Conservation (phyloP, 2,329 filamentous ascomycete species). For the Alternaria arborescens region DNA sequence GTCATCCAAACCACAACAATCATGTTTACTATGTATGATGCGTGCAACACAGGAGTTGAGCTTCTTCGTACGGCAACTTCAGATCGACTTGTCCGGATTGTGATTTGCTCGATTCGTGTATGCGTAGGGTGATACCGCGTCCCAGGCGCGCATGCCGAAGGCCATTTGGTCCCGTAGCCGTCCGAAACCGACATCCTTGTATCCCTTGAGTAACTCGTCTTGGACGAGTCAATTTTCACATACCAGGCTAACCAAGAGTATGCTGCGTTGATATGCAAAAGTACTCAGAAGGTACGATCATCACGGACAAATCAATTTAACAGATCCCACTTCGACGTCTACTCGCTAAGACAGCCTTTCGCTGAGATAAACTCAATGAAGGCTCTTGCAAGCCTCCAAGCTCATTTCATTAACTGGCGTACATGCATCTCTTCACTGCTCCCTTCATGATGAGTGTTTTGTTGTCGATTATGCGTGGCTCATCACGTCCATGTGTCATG, state of each 20-base stretch:
- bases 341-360: too few relatives aligned
- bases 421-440: too few relatives aligned
- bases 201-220: constrained; percentile 32
- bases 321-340: too few relatives aligned
- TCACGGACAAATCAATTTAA: neutral
- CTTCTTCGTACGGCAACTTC: neutral
- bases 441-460: neutral
- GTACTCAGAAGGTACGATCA: neutral
- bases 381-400: too few relatives aligned
- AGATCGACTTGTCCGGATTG: constrained; percentile 6
- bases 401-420: too few relatives aligned
- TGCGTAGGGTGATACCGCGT: constrained; percentile 23
- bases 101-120: constrained; percentile 7
- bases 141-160: constrained; percentile 12
- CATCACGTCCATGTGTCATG: neutral
- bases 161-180: constrained; percentile 22
- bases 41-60: constrained; percentile 5
- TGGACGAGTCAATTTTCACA: constrained; percentile 22
- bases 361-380: too few relatives aligned
- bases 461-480: neutral
- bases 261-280: constrained; percentile 26
- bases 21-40: neutral
- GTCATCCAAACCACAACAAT: neutral
- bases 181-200: constrained; percentile 24
- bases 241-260: constrained; percentile 32